Evolutionary conservation across 495 filamentous ascomycete genomes (phyloP), one percentile per base, ranked within the genome.

Genomic region (Cercophora samala): DNA sequence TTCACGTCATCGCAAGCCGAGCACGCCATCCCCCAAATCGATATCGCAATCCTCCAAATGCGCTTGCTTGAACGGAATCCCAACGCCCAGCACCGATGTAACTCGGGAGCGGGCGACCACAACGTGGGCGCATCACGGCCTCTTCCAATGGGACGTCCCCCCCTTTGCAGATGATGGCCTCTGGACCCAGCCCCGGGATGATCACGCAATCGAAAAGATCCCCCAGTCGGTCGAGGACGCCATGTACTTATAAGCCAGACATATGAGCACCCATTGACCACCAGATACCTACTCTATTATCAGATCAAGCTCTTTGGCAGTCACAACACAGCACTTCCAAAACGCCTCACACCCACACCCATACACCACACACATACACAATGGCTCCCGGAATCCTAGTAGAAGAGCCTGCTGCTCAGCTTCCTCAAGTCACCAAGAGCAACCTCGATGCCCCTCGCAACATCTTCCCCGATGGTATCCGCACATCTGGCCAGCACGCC

Each of bases 401-500:
- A 29, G 74, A 76, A 32, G 72, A 75, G 64, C 18, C 69, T 62
- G 1, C 52, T 24, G 46, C 51, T 37, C 60, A 62, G 17, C 13
- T 29, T 24, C 22, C 37, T 1, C 54, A n/a, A 52, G 37, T 51
- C 32, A 17, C 54, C 56, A 71, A 73, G 26, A 54, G 23, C 64
- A 75, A 74, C 66, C 60, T 72, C 60, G 65, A 70, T 11, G 71
- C 70, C 5, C 68, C 74, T 5, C 71, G 69, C 0, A 51, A 67
- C 68, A 75, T 81, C 64, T 83, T 81, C 73, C 81, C 80, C 17
- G 81, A 83, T 61, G 80, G 81, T 52, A 81, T 83, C 68, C 79
- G 88, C 73, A 93, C 91, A 22, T 91, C 89, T 3, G 93, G 93
- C 56, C 93, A 97, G 76, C 90, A 93, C 66, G 83, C 87, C 3